These are phyloP conservation scores for Choanephora cucurbitarum DNA, from an alignment of 371 early-diverging fungal genomes.

Conservation along the genomic window DNA sequence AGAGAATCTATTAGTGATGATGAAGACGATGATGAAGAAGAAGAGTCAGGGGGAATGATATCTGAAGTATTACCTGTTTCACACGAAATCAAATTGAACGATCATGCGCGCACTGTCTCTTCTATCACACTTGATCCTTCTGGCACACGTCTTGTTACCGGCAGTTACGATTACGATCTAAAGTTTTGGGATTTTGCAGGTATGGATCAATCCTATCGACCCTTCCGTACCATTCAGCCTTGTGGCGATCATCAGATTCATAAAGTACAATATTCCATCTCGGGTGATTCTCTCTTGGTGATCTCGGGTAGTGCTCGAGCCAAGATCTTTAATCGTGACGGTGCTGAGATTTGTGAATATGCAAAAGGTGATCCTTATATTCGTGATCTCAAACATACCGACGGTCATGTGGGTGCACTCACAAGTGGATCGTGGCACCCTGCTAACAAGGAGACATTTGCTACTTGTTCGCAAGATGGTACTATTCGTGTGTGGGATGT, in stretches of 20 bases:
- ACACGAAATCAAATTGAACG: conserved; percentile 66
- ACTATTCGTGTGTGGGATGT: conserved; percentile 92
- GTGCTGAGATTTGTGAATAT: conserved; percentile 69
- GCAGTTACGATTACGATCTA: conserved; percentile 80
- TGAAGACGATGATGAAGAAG: conserved; percentile 12
- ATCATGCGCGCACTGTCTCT: conserved; percentile 75
- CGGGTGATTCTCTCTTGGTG: conserved; percentile 80
- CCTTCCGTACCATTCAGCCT: conserved; percentile 84
- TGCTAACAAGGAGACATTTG: conserved; percentile 59
- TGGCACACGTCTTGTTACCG: conserved; percentile 79
- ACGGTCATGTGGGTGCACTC: conserved; percentile 86
- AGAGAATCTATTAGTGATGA: not conserved
- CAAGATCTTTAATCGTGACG: conserved; percentile 83
- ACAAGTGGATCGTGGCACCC: conserved; percentile 88
- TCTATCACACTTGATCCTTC: conserved; percentile 84
- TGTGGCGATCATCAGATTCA: conserved; percentile 84
- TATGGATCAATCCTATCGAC: conserved; percentile 78
- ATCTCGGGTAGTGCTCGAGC: conserved; percentile 77
- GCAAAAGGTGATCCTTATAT: conserved; percentile 95
- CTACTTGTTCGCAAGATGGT: conserved; percentile 84
- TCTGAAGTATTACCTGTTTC: conserved; percentile 62
- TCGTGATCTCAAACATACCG: conserved; percentile 83
- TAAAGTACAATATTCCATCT: conserved; percentile 75
- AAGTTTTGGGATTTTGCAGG: conserved; percentile 93
- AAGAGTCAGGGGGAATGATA: conserved; percentile 14